These are phyloP conservation scores for Fraxinus platypoda DNA, from an alignment of 305 asterid genomes.

Conservation along the genomic window DNA sequence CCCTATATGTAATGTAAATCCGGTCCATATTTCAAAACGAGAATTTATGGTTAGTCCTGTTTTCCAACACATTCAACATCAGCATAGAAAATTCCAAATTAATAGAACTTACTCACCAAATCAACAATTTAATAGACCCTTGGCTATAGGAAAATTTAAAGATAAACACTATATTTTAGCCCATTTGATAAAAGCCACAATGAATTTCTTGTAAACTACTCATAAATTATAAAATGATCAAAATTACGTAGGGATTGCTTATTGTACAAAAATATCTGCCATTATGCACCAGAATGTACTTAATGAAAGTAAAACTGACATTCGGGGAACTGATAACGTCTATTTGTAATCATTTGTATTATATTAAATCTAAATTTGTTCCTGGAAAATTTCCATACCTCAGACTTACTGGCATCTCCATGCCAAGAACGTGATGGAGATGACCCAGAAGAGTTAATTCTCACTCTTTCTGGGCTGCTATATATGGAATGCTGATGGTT, in stretches of 20 bases:
- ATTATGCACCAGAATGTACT: neutral
- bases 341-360: neutral
- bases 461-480: conserved; percentile 57
- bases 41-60: neutral
- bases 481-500: conserved; percentile 32
- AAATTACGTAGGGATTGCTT: neutral
- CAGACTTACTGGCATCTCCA: conserved; percentile 41
- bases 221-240: neutral
- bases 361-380: neutral
- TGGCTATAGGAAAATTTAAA: neutral
- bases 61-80: neutral
- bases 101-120: neutral
- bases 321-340: neutral
- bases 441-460: conserved; percentile 35
- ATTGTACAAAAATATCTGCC: neutral
- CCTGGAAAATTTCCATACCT: conserved; percentile 39
- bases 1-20: neutral
- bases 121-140: neutral
- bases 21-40: neutral
- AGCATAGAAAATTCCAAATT: neutral
- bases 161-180: neutral
- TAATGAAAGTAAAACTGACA: neutral
- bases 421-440: conserved; percentile 55
- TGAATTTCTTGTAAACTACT: neutral
- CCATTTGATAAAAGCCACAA: neutral